Evolutionary conservation across 306 rosid genomes (phyloP), one percentile per base, ranked within the genome.

Genomic region (Senna siamea): DNA sequence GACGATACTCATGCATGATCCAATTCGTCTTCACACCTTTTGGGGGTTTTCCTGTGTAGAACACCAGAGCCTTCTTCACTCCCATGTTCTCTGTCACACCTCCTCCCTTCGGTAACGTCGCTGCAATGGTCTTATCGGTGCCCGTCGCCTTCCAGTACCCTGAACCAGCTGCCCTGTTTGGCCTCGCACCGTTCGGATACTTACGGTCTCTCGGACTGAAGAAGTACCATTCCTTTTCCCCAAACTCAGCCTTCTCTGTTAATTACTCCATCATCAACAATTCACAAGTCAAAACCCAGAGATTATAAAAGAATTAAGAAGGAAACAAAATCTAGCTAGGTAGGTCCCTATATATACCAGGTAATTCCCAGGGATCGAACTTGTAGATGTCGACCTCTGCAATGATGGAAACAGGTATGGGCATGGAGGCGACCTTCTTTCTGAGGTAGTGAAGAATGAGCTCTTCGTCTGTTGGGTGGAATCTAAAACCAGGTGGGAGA

Each of bases 71-170:
- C 43, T 87, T 87, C 76, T 85, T 87, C 17, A 87, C 89, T 62
- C 92, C 92, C 81, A 85, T 53, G 70, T 19, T 75, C 11, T 80
- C n/a, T n/a, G n/a, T n/a, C n/a, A n/a, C 79, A 3, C 62, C 11
- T 28, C 74, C 57, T 35, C 80, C 78, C n/a, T n/a, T n/a, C n/a
- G n/a, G n/a, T n/a, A n/a, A n/a, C 48, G 85, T 41, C 12, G 83
- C 40, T 54, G 70, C 26, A 9, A 87, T 87, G 57, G 79, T 87
- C 67, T 80, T 84, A 7, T 87, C 95, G 0, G 87, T 83, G 2
- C 92, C 95, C 2, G 87, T 85, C 0, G 95, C 86, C 52, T 87
- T 89, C 95, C 95, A 89, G 53, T 87, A 87, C 76, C 95, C 95
- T 13, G 95, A 89, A 69, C 77, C 88, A 2, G 93, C 88, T 4